Percentiles rank a stretch among this genome's conserved stretches.
Conservation (phyloP, 768 basidiomycete genomes). For the Trametes cubensis region DNA sequence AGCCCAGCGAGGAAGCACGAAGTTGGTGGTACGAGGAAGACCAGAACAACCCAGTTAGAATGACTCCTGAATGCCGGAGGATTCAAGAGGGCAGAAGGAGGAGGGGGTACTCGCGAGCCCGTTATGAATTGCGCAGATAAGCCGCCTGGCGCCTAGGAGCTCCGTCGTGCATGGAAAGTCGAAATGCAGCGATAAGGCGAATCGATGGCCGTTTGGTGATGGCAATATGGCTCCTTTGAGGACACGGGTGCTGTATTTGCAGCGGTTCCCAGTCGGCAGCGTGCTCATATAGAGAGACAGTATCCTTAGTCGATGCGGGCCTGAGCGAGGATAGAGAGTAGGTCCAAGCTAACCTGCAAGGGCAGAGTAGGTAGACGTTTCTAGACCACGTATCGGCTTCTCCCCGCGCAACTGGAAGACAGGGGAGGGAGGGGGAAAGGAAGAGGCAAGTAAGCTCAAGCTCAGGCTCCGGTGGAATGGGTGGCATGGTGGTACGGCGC, state of each 20-base stretch:
- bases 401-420: background rate
- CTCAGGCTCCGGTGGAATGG: background rate
- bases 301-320: no score
- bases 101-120: background rate
- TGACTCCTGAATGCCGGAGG: background rate
- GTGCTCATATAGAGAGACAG: no score
- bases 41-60: background rate
- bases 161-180: conserved; percentile 1
- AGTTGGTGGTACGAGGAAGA: background rate
- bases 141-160: background rate
- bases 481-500: no score
- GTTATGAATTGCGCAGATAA: conserved; percentile 5
- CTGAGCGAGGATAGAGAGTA: no score
- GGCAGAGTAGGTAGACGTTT: no score
- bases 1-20: background rate
- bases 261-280: no score
- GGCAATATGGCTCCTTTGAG: no score
- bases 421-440: background rate
- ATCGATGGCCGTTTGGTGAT: conserved; percentile 4
- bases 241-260: no score
- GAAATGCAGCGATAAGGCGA: conserved; percentile 6
- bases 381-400: no score
- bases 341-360: no score
- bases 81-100: background rate
- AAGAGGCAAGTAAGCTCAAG: conserved; percentile 1